Percentiles rank a stretch among this genome's conserved stretches.
phyloP scores from a whole-genome alignment of 495 filamentous ascomycete genomes.

The Hypoxylon crocopeplum region DNA sequence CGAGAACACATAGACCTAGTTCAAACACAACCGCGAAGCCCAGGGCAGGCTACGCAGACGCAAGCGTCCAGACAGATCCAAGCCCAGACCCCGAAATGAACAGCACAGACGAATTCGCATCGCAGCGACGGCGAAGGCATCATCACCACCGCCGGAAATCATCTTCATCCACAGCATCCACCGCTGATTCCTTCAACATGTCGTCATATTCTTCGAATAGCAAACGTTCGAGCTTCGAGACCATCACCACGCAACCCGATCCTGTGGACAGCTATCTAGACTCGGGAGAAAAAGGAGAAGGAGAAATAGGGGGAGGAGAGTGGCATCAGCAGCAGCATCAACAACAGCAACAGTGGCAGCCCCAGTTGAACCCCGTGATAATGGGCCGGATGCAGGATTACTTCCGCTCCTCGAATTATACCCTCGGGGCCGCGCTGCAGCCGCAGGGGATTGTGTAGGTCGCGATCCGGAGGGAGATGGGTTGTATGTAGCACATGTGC shows the following conservation, averaged over 20 bases:
- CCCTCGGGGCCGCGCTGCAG: slow-evolving; percentile 32
- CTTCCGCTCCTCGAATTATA: slow-evolving; percentile 37
- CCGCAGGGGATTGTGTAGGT: slow-evolving; percentile 11
- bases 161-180: slow-evolving; percentile 13
- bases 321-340: background rate
- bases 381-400: slow-evolving; percentile 45
- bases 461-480: background rate
- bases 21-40: background rate
- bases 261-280: slow-evolving; percentile 8
- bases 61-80: slow-evolving; percentile 35
- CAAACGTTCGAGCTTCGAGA: slow-evolving; percentile 35
- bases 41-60: slow-evolving; percentile 27
- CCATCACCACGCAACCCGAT: slow-evolving; percentile 34
- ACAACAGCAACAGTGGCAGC: slow-evolving; percentile 7
- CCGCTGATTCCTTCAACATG: slow-evolving; percentile 12
- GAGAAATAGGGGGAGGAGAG: background rate
- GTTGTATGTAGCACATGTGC: too few species aligned
- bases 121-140: background rate
- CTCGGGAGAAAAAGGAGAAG: background rate
- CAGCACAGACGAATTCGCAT: slow-evolving; percentile 2
- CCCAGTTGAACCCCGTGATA: slow-evolving; percentile 22
- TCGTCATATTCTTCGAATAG: slow-evolving; percentile 21
- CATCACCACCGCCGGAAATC: slow-evolving; percentile 29
- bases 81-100: slow-evolving; percentile 2
- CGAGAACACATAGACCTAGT: background rate